Percentiles rank a stretch among this genome's conserved stretches.
Evolutionary conservation across 139 green algal genomes (phyloP).

Genomic region (Pseudopediastrum boryanum): DNA sequence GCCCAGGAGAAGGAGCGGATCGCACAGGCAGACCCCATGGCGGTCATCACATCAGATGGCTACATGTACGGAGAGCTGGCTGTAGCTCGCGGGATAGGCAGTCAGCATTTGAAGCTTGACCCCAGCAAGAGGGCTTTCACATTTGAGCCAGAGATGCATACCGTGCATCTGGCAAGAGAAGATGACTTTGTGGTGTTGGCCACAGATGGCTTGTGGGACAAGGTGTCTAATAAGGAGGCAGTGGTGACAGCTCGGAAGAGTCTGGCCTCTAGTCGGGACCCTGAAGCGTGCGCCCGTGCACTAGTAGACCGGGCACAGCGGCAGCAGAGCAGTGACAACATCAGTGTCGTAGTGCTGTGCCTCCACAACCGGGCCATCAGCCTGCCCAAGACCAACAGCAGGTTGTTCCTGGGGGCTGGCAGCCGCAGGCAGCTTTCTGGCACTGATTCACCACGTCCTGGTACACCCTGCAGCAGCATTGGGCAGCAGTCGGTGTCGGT

Average conservation of each 20-base stretch:
- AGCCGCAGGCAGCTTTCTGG: background rate
- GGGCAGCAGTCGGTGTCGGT: background rate
- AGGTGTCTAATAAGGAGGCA: slow-evolving; percentile 41
- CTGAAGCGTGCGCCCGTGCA: background rate
- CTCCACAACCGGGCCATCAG: slow-evolving; percentile 30
- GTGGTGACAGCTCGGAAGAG: slow-evolving; percentile 3
- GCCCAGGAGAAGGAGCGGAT: slow-evolving; percentile 28
- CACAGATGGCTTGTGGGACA: slow-evolving; percentile 62
- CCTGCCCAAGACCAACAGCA: slow-evolving; percentile 42
- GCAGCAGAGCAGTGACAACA: slow-evolving; percentile 27
- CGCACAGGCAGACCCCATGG: slow-evolving; percentile 1
- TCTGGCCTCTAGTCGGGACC: slow-evolving; percentile 14
- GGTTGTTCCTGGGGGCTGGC: slow-evolving; percentile 27
- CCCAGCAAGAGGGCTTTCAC: slow-evolving; percentile 35
- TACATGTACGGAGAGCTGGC: slow-evolving; percentile 51
- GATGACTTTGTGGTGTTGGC: slow-evolving; percentile 71
- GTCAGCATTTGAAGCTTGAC: slow-evolving; percentile 28
- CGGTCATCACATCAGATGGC: slow-evolving; percentile 20
- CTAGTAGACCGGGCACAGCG: slow-evolving; percentile 33
- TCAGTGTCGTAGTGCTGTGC: slow-evolving; percentile 24
- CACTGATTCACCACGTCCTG: background rate
- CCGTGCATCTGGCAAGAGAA: slow-evolving; percentile 15
- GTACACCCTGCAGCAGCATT: background rate
- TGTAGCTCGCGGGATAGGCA: slow-evolving; percentile 44
- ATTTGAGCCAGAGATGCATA: slow-evolving; percentile 20